A percentile compares a stretch with the other conserved stretches of the same genome.
phyloP scores from a whole-genome alignment of 371 early-diverging fungal genomes.

The Dentiscutata heterogama region DNA sequence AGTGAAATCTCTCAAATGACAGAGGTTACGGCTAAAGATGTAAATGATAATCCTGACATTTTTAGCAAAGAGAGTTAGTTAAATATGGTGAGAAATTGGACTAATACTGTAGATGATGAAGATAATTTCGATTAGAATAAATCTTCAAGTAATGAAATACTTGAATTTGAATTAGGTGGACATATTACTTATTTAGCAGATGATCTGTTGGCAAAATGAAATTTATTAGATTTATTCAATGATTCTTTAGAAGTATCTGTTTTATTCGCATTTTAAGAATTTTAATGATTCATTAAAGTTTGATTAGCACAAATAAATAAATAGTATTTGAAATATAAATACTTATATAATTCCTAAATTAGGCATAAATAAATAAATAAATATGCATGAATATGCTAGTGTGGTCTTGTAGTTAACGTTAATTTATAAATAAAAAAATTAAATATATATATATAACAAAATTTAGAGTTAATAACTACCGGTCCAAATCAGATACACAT shows the following conservation, averaged over 20 bases:
- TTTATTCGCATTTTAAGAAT: conserved; percentile 4
- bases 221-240: conserved; percentile 12
- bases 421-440: too few relatives aligned
- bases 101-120: not conserved
- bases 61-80: not conserved
- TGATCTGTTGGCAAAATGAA: conserved; percentile 36
- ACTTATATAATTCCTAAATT: too few relatives aligned
- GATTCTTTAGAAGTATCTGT: not conserved
- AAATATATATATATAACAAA: too few relatives aligned
- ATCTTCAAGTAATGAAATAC: not conserved
- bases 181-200: conserved; percentile 13
- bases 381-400: too few relatives aligned
- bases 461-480: too few relatives aligned
- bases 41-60: not conserved
- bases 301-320: too few relatives aligned
- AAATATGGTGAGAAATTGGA: conserved; percentile 6
- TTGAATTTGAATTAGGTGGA: conserved; percentile 8
- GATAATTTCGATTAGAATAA: not conserved
- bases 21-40: not conserved
- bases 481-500: too few relatives aligned
- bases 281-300: not conserved
- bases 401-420: too few relatives aligned
- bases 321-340: too few relatives aligned
- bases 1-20: too few relatives aligned
- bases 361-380: too few relatives aligned